phyloP scores from a whole-genome alignment of 2,329 filamentous ascomycete genomes.

The Aquanectria penicillioides region DNA sequence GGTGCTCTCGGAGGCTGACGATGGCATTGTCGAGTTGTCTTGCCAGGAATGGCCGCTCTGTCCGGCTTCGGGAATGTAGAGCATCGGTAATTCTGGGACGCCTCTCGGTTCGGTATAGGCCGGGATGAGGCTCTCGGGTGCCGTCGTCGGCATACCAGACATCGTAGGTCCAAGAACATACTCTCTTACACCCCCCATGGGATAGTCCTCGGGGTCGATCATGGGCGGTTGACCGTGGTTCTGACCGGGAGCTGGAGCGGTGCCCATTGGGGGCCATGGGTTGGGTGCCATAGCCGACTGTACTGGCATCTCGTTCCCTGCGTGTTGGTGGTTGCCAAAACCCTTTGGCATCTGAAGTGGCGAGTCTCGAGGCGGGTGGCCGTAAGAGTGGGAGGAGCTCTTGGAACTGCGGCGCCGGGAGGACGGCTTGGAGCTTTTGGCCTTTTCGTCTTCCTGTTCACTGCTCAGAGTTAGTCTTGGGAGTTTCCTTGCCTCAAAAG shows the following conservation, averaged over 20 bases:
- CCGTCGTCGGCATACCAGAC: constrained; percentile 27
- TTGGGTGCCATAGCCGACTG: constrained; percentile 24
- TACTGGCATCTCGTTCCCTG: constrained; percentile 22
- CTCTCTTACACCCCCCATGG: constrained; percentile 31
- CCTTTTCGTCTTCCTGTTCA: constrained; percentile 31
- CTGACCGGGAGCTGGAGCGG: constrained; percentile 16
- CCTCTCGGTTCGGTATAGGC: constrained; percentile 36
- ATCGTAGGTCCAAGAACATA: constrained; percentile 36
- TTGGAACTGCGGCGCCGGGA: constrained; percentile 28
- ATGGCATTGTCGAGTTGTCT: constrained; percentile 54
- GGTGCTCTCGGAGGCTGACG: constrained; percentile 58
- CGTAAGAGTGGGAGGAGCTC: constrained; percentile 27
- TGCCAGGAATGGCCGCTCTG: constrained; percentile 41
- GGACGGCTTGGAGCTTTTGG: constrained; percentile 10
- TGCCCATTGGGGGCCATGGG: constrained; percentile 37
- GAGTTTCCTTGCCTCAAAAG: background rate
- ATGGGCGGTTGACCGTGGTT: constrained; percentile 29
- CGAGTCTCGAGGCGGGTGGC: constrained; percentile 23
- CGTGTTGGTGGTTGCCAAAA: constrained; percentile 20
- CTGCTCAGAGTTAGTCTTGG: constrained; percentile 31
- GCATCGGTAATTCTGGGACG: constrained; percentile 33
- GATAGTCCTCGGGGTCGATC: constrained; percentile 32
- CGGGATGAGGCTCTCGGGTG: constrained; percentile 27
- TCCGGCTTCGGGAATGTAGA: constrained; percentile 36
- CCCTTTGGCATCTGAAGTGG: constrained; percentile 34